Conservation (phyloP, 257 asterid genomes). For the Ilex aquifolium region DNA sequence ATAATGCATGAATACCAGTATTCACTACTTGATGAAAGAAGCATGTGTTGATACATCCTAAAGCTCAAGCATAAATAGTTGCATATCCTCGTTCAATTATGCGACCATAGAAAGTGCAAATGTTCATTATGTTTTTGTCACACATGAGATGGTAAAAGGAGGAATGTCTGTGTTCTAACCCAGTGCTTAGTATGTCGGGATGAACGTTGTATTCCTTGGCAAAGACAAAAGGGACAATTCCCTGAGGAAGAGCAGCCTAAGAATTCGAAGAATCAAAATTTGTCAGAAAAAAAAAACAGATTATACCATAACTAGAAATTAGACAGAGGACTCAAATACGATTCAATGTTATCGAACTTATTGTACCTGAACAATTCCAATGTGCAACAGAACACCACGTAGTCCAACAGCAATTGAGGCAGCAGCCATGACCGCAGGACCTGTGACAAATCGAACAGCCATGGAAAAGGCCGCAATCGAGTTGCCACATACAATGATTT, state of each 20-base stretch:
- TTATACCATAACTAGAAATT: too few species aligned
- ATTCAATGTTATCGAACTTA: too few species aligned
- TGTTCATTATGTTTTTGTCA: too few species aligned
- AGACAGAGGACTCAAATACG: too few species aligned
- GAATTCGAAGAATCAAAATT: neutral
- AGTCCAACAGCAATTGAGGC: constrained; percentile 38
- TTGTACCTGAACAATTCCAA: constrained; percentile 39
- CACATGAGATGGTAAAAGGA: neutral
- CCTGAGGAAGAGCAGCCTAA: constrained; percentile 49
- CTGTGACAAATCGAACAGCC: constrained; percentile 35
- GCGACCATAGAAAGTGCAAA: too few species aligned
- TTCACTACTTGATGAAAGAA: too few species aligned
- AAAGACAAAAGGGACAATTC: constrained; percentile 43
- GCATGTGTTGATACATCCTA: too few species aligned
- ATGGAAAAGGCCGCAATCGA: constrained; percentile 34
- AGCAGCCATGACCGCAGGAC: constrained; percentile 53
- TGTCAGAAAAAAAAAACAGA: too few species aligned
- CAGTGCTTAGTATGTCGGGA: constrained; percentile 47
- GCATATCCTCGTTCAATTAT: too few species aligned
- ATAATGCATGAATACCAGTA: too few species aligned
- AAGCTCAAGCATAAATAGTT: too few species aligned
- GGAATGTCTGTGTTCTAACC: constrained; percentile 18
- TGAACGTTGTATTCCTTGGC: constrained; percentile 46
- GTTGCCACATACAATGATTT: constrained; percentile 45
- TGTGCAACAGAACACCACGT: constrained; percentile 31